Conservation (phyloP, 768 basidiomycete genomes). For the Boletus tylopilopsis region DNA sequence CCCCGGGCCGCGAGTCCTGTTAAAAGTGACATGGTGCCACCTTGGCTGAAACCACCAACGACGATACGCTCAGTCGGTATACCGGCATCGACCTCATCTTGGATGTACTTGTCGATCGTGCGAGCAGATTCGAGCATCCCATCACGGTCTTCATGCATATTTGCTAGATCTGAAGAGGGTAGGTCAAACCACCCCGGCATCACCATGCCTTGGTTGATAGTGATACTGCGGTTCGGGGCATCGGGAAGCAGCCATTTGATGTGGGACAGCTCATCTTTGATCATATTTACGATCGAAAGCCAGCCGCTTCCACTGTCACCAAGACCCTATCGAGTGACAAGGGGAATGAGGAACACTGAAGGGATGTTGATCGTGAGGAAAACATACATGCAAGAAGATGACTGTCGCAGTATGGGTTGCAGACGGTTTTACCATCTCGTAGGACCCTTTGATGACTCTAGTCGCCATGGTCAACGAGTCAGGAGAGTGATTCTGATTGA, state of each 20-base stretch:
- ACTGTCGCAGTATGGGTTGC: slow-evolving; percentile 79
- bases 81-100: slow-evolving; percentile 69
- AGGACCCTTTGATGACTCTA: slow-evolving; percentile 27
- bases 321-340: slow-evolving; percentile 49
- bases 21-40: slow-evolving; percentile 74
- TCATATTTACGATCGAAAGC: slow-evolving; percentile 70
- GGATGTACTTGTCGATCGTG: slow-evolving; percentile 64
- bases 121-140: slow-evolving; percentile 61
- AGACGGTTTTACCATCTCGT: slow-evolving; percentile 50
- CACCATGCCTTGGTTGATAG: slow-evolving; percentile 61
- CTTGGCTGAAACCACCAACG: slow-evolving; percentile 88
- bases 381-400: slow-evolving; percentile 82
- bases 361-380: not conserved
- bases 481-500: no score
- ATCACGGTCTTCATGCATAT: slow-evolving; percentile 55
- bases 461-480: slow-evolving; percentile 19
- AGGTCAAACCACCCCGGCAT: slow-evolving; percentile 92
- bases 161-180: slow-evolving; percentile 51
- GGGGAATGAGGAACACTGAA: slow-evolving; percentile 5
- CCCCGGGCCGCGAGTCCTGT: slow-evolving; percentile 48
- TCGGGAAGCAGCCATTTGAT: slow-evolving; percentile 77
- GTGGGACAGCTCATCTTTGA: slow-evolving; percentile 58
- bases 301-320: slow-evolving; percentile 76
- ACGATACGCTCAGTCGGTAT: slow-evolving; percentile 69
- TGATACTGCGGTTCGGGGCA: slow-evolving; percentile 49